phyloP scores from a whole-genome alignment of 208 protist genomes.

The Acanthamoeba culbertsoni region DNA sequence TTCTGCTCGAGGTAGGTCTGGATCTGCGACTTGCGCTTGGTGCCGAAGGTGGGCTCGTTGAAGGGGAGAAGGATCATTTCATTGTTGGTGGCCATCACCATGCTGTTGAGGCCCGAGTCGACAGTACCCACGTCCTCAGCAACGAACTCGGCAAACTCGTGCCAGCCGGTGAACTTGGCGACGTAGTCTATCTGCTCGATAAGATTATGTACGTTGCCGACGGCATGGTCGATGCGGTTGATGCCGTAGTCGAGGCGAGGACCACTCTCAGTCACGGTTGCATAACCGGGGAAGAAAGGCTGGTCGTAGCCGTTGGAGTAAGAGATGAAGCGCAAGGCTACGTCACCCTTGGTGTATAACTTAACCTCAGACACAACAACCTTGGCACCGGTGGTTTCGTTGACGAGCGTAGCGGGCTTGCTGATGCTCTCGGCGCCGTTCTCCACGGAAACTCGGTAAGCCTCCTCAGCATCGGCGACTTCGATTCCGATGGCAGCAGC shows the following conservation, averaged over 20 bases:
- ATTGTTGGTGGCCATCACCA: conserved; percentile 44
- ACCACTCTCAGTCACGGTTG: neutral
- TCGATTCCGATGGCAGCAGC: neutral
- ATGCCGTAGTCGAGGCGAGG: conserved; percentile 5
- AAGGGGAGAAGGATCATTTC: conserved; percentile 48
- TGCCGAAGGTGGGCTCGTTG: conserved; percentile 57
- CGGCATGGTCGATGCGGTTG: conserved; percentile 19
- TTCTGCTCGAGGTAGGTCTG: conserved; percentile 54
- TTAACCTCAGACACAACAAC: neutral
- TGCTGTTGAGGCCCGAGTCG: conserved; percentile 41
- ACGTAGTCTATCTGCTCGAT: conserved; percentile 30
- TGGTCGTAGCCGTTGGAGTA: neutral
- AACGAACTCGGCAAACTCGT: conserved; percentile 53
- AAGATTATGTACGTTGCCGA: conserved; percentile 44
- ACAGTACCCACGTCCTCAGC: conserved; percentile 50
- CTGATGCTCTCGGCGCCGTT: neutral
- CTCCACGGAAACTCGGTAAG: conserved; percentile 5
- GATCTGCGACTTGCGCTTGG: conserved; percentile 50
- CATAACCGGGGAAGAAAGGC: conserved; percentile 6
- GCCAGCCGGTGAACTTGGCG: neutral
- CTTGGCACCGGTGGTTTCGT: conserved; percentile 6
- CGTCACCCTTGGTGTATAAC: conserved; percentile 42
- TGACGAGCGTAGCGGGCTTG: neutral
- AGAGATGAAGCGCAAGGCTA: conserved; percentile 22
- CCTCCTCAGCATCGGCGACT: conserved; percentile 10